Evolutionary conservation across 2,329 filamentous ascomycete genomes (phyloP).

Genomic region (Diaporthe ilicicola): DNA sequence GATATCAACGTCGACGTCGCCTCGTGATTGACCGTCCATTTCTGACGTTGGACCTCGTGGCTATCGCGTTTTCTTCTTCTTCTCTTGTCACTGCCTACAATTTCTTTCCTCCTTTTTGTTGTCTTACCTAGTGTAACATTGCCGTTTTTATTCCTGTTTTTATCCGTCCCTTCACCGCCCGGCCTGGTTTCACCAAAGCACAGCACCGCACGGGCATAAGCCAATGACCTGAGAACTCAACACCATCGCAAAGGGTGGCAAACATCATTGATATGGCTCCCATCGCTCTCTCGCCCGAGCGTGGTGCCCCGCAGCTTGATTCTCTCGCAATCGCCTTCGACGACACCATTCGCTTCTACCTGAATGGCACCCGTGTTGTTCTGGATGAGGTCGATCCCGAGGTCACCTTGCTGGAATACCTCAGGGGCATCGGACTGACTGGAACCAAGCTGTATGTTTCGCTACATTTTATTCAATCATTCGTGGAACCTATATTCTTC

Average conservation of each 20-base stretch:
- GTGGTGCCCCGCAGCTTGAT: slow-evolving; percentile 47
- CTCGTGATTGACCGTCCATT: background rate
- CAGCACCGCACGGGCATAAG: background rate
- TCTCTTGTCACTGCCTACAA: background rate
- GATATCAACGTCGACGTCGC: slow-evolving; percentile 25
- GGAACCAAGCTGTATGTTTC: slow-evolving; percentile 82
- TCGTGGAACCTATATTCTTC: background rate
- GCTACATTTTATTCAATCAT: too few relatives aligned
- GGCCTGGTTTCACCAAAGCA: background rate
- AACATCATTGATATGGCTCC: slow-evolving; percentile 59
- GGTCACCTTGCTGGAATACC: slow-evolving; percentile 89
- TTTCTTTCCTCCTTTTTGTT: background rate
- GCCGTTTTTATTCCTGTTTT: background rate
- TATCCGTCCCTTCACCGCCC: background rate
- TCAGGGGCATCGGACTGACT: slow-evolving; percentile 90
- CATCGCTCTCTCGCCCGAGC: slow-evolving; percentile 60
- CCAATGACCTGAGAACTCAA: slow-evolving; percentile 11
- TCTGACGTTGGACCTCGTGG: background rate
- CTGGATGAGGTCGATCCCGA: slow-evolving; percentile 91
- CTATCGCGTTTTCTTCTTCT: background rate
- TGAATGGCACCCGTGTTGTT: slow-evolving; percentile 91
- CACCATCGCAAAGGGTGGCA: slow-evolving; percentile 2
- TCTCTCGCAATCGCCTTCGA: slow-evolving; percentile 80
- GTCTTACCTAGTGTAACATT: background rate
- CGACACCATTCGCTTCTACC: slow-evolving; percentile 89